Evolutionary conservation across 1,139 yeast genomes (phyloP).

Genomic region (Williopsis jadinii): DNA sequence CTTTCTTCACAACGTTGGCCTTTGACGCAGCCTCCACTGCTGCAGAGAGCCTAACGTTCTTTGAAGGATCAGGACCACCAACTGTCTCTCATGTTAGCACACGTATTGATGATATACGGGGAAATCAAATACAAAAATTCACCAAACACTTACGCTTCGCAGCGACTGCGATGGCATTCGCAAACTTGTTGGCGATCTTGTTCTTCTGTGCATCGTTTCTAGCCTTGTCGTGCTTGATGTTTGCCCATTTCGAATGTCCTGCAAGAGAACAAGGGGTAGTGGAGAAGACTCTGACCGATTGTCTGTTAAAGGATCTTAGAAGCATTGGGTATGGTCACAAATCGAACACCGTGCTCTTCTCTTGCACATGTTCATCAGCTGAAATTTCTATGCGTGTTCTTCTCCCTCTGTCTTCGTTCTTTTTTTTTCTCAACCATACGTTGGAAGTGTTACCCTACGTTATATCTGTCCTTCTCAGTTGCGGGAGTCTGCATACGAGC

Average conservation of each 20-base stretch:
- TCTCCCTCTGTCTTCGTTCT: no score
- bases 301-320: no score
- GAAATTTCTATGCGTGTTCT: no score
- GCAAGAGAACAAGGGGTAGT: constrained; percentile 7
- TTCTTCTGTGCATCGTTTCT: constrained; percentile 81
- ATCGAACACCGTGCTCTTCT: no score
- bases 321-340: no score
- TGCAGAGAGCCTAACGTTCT: constrained; percentile 65
- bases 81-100: constrained; percentile 15
- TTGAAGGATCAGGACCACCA: constrained; percentile 54
- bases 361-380: no score
- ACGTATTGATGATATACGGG: neutral
- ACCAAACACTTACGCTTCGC: constrained; percentile 36
- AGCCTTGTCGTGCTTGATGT: constrained; percentile 89
- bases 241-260: constrained; percentile 96
- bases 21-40: constrained; percentile 75
- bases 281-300: constrained; percentile 3
- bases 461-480: no score
- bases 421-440: no score
- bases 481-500: no score
- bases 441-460: no score
- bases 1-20: constrained; percentile 74
- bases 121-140: neutral
- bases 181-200: constrained; percentile 62
- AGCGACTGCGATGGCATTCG: constrained; percentile 67